Base-by-base conservation (phyloP, 805 yeast species). In the Yamadazyma ubonensis region DNA sequence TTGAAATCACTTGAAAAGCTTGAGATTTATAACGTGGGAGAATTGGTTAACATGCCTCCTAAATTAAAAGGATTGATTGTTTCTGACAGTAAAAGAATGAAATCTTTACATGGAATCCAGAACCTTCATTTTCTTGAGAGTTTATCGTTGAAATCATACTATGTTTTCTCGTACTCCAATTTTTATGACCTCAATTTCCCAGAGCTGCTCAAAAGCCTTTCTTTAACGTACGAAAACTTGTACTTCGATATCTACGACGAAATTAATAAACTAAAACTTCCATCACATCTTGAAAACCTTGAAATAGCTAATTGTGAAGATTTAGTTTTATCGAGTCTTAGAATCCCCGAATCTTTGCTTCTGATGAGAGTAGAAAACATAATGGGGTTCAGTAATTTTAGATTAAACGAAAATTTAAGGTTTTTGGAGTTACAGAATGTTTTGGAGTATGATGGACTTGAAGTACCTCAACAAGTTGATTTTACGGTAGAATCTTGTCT, bases 211-310 rank as follows among this genome's bases (percentile, higher is more conserved):
- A 16, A 29, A 10, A 10, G 10, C 15, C 19, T 42, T 2, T 26
- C 31, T 30, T 29, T 42, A 5, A 23, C 5, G 2, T 38, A 33
- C 15, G 34, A 38, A 30, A 36, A 26, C 6, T 20, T 21, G 4
- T 38, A 30, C 12, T 42, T 34, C 21, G 42, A 38, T 15, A 42
- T 42, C 8, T 28, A 34, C 29, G 30, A 42, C 28, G 40, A 42
- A 9, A 31, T 42, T 2, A 38, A 42, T 27, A 16, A n/a, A 3
- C 9, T 42, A 4, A 27, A 30, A 15, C 25, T 42, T 11, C 45
- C 45, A 7, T 12, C 8, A 4, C n/a, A 19, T 5, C 23, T 42
- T n/a, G 25, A 38, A 21, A 29, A 29, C 10, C 38, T 42, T 9
- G 22, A 32, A 5, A n/a, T 42, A 19, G 2, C 7, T 12, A 38